Evolutionary conservation across 1,284 basidiomycete genomes (phyloP), one percentile per base, ranked within the genome.

Genomic region (Ganoderma multipileum): DNA sequence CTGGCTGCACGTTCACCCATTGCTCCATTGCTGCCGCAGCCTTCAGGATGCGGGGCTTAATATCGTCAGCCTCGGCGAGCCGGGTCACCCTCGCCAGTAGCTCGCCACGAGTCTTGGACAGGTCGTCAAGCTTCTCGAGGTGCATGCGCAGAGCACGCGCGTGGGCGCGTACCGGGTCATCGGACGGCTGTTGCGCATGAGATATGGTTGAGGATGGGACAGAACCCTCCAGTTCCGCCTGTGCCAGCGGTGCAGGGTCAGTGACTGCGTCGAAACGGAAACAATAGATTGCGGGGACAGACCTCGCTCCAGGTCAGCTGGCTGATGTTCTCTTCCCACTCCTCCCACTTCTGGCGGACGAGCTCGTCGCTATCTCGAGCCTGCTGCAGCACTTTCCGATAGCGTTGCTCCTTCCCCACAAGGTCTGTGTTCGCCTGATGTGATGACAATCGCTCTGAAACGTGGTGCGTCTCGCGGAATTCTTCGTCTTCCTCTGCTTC

Each of bases 401-500:
- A 96, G 66, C 90, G 86, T 64, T 86, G 82, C 28, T 91, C 90
- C 74, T 94, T 94, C 68, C 85, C 84, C 18, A 91, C 86, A 2
- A 97, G 84, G 33, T 91, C 88, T 20, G 81, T 79, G 74, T 97
- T 97, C n/a, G 93, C 93, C 74, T 93, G 86, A 74, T 92, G 86
- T 0, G 96, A 98, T 1, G 91, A 87, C 0, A 81, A 81, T 18
- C 94, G 84, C 68, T 84, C 82, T 57, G 89, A 76, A 4, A 33
- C 23, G 61, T 78, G 74, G 11, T 77, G 81, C 63, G 86, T 83
- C 71, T 85, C 83, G 66, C 89, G 85, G 68, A 90, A 80, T 58
- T 84, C 79, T 81, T 95, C 95, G 75, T 98, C 95, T 78, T 97
- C 95, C 4, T 91, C 91, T 23, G 93, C 93, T 81, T 99, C 97